Percentiles rank a stretch among this genome's conserved stretches.
Evolutionary conservation across 306 rosid genomes (phyloP).

Genomic region (Rosa persica): DNA sequence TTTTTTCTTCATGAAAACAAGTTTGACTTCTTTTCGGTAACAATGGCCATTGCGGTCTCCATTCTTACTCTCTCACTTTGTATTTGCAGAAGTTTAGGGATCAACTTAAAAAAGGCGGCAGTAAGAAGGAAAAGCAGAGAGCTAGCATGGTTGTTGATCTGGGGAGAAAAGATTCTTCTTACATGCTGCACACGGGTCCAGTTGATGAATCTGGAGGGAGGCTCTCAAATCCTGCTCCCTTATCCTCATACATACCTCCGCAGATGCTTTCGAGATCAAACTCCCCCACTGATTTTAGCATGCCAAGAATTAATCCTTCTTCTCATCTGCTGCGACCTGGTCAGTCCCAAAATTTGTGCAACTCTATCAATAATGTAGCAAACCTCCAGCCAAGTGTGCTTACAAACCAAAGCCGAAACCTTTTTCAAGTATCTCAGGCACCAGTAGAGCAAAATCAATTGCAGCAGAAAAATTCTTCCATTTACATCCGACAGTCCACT

Average conservation of each 20-base stretch:
- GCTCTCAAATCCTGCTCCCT: slow-evolving; percentile 34
- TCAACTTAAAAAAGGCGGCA: slow-evolving; percentile 40
- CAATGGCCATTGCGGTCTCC: neutral
- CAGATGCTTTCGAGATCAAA: slow-evolving; percentile 49
- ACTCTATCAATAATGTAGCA: slow-evolving; percentile 37
- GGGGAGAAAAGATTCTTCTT: slow-evolving; percentile 47
- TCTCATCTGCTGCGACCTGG: slow-evolving; percentile 36
- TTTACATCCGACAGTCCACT: slow-evolving; percentile 40
- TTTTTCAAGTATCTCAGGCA: slow-evolving; percentile 48
- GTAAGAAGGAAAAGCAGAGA: neutral
- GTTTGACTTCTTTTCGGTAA: neutral
- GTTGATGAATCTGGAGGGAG: slow-evolving; percentile 51
- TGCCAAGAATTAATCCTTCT: slow-evolving; percentile 46
- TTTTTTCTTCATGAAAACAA: neutral
- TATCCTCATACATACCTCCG: slow-evolving; percentile 45
- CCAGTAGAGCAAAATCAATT: slow-evolving; percentile 51
- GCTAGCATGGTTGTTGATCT: slow-evolving; percentile 38
- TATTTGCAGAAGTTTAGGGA: slow-evolving; percentile 66
- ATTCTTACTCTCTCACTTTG: slow-evolving; percentile 11
- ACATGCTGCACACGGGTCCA: slow-evolving; percentile 35
- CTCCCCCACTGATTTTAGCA: slow-evolving; percentile 42
- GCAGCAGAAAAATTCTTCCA: slow-evolving; percentile 42
- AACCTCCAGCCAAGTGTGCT: slow-evolving; percentile 41
- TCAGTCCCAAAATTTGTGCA: slow-evolving; percentile 38
- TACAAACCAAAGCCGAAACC: slow-evolving; percentile 44